Evolutionary conservation across 2,329 filamentous ascomycete species (phyloP).

Genomic region (Cladosporium sp.): DNA sequence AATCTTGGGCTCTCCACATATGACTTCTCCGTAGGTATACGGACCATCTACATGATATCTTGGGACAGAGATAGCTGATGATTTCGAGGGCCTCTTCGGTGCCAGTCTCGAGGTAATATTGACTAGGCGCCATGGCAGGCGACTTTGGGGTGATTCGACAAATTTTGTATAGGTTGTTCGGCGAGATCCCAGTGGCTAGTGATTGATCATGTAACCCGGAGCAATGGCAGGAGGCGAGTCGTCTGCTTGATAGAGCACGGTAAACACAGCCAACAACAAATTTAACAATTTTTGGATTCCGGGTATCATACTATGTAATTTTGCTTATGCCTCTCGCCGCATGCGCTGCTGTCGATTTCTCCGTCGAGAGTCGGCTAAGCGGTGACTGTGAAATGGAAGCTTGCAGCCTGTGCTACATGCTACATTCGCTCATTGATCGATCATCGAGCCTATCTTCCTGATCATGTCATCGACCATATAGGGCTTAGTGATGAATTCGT

Average conservation of each 20-base stretch:
- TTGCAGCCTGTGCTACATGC: not conserved
- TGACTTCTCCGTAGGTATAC: too few relatives aligned
- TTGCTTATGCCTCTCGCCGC: not conserved
- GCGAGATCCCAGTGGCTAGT: not conserved
- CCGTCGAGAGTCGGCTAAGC: not conserved
- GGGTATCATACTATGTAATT: not conserved
- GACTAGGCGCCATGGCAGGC: not conserved
- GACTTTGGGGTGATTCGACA: not conserved
- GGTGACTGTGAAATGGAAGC: not conserved
- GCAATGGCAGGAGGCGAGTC: not conserved
- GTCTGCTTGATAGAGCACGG: too few relatives aligned
- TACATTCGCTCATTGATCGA: not conserved
- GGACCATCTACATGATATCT: too few relatives aligned
- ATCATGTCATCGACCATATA: conserved; percentile 13
- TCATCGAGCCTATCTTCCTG: conserved; percentile 10
- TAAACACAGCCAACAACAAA: not conserved
- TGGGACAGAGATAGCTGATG: too few relatives aligned
- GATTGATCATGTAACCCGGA: not conserved
- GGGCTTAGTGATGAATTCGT: conserved; percentile 39
- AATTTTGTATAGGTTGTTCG: not conserved
- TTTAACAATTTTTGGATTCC: not conserved
- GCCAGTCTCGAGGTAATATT: not conserved
- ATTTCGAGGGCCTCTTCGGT: not conserved
- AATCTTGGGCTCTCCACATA: too few relatives aligned
- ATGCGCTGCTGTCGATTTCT: not conserved